Evolutionary conservation across 2,329 filamentous ascomycete genomes (phyloP), one percentile per base, ranked within the genome.

Genomic region (Colletotrichum cuscutae): DNA sequence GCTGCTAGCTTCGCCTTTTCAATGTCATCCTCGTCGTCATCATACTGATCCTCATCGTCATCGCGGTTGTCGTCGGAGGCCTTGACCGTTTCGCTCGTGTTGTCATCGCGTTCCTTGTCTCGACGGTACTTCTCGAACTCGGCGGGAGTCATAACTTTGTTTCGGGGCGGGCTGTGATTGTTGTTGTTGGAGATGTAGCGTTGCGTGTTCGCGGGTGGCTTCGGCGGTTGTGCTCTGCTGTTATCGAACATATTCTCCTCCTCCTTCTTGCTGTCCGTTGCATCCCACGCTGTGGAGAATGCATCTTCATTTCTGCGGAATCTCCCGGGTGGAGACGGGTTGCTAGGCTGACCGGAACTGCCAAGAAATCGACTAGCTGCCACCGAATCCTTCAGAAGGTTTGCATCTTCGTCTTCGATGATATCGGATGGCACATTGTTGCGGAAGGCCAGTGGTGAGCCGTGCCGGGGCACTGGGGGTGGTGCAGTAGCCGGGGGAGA

Each of bases 101-200:
- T 79, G 66, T 74, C 86, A 68, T 88, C 86, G n/a, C 90, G 87
- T 76, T 92, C 91, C 78, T 94, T 92, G 79, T 97, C 93, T 78
- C 92, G 89, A 74, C 91, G 89, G 78, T 95, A 96, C 75, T 89
- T 89, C 80, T 98, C 95, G 76, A 97, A 98, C 80, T 98, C 91
- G 12, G 92, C 94, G 1, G 93, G 93, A 1, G 95, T 98, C 94
- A 98, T 97, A 74, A 97, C 93, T 81, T 97, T 97, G 80, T 89
- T 93, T 24, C 86, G 85, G 9, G 87, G 82, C 2, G 85, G 81
- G 65, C 80, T 85, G 8, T 80, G 78, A 71, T 83, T 84, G 49
- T 42, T 37, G 35, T 83, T 80, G 12, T 81, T 79, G 8, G 83
- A 81, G 4, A 30, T 72, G 67, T 65, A 61, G 28, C 37, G 71